Evolutionary conservation across 1,284 basidiomycete genomes (phyloP).

Genomic region (Agroathelia rolfsii): DNA sequence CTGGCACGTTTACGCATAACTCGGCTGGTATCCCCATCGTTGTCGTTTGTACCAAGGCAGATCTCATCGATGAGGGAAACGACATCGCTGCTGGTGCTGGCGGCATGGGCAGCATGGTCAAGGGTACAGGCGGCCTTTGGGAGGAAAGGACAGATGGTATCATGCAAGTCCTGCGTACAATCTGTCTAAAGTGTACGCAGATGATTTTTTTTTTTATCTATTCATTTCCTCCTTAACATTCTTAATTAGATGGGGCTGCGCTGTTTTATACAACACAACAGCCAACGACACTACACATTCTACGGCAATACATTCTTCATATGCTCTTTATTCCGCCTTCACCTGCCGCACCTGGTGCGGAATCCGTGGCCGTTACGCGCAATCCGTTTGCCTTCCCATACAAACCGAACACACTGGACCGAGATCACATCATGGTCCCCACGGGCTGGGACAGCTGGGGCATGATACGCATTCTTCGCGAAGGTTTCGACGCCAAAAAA

Average conservation of each 20-base stretch:
- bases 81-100: constrained; percentile 64
- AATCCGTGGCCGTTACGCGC: constrained; percentile 46
- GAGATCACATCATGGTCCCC: constrained; percentile 87
- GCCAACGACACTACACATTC: constrained; percentile 67
- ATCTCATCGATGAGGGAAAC: constrained; percentile 72
- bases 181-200: constrained; percentile 83
- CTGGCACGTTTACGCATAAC: constrained; percentile 76
- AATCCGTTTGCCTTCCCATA: constrained; percentile 82
- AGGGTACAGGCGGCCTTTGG: constrained; percentile 81
- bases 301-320: constrained; percentile 86
- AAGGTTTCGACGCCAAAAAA: constrained; percentile 79
- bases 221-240: constrained; percentile 6
- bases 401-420: constrained; percentile 85
- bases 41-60: constrained; percentile 87
- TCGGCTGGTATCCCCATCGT: constrained; percentile 78
- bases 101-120: constrained; percentile 75
- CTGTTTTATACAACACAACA: constrained; percentile 87
- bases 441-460: constrained; percentile 98
- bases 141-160: constrained; percentile 94
- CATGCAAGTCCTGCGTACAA: constrained; percentile 87
- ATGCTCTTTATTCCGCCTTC: constrained; percentile 73
- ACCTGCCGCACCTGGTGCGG: constrained; percentile 32
- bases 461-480: constrained; percentile 85
- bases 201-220: constrained; percentile 4
- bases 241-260: constrained; percentile 73